Percentiles rank a stretch among this genome's conserved stretches.
phyloP scores from a whole-genome alignment of 495 filamentous ascomycete genomes.

The Penicillium daleae region DNA sequence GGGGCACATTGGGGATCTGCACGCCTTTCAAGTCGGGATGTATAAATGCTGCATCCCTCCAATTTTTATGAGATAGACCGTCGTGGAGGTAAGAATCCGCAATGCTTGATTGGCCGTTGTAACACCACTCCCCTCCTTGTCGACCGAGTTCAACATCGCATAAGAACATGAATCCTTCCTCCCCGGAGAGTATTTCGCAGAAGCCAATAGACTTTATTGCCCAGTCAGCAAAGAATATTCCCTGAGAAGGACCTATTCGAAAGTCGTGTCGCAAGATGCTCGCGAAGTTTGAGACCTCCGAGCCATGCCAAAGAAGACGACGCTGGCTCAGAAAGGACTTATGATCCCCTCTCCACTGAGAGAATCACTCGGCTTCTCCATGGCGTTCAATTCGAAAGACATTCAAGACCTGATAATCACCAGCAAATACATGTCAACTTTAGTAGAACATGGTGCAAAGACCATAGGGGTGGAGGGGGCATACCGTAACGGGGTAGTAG shows the following conservation, averaged over 20 bases:
- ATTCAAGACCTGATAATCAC: background rate
- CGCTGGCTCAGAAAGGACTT: background rate
- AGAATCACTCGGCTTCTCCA: background rate
- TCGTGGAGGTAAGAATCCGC: background rate
- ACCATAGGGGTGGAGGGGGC: background rate
- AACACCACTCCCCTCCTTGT: too few species aligned
- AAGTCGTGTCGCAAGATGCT: background rate
- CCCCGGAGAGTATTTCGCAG: background rate
- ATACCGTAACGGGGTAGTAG: too few species aligned
- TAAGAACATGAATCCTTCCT: background rate
- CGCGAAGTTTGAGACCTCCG: background rate
- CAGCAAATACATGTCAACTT: too few species aligned
- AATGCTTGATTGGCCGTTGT: background rate
- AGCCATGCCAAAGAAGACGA: slow-evolving; percentile 1
- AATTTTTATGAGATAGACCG: background rate
- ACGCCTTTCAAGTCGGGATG: background rate
- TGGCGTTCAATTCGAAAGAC: background rate
- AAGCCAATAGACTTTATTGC: background rate
- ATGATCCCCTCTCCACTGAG: too few species aligned
- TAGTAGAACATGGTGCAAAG: too few species aligned
- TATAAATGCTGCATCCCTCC: background rate
- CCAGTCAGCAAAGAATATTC: background rate
- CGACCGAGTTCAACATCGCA: background rate
- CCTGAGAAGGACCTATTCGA: background rate
- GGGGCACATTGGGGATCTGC: background rate